These are phyloP conservation scores for Ophiosphaerella narmari DNA, from an alignment of 2,329 filamentous ascomycete species.

Conservation along the genomic window DNA sequence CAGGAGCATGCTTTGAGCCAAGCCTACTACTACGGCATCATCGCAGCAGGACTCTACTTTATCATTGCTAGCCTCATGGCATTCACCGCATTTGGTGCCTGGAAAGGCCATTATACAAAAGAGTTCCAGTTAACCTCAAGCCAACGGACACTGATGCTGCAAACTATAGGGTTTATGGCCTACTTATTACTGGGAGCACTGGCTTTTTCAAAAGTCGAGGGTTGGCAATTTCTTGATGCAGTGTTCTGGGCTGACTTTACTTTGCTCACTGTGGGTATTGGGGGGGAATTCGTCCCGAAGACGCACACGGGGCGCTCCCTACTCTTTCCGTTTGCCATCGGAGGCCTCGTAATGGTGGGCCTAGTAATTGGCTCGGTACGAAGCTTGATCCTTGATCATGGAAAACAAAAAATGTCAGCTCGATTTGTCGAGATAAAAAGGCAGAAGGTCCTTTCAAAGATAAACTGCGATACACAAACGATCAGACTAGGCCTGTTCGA, in stretches of 20 bases:
- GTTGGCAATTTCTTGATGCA: conserved; percentile 58
- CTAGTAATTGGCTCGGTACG: conserved; percentile 60
- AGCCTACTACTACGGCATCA: conserved; percentile 64
- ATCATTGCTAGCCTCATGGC: conserved; percentile 60
- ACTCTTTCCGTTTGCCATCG: conserved; percentile 60
- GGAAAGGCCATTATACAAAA: conserved; percentile 58
- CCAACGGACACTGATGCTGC: conserved; percentile 61
- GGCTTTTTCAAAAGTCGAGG: conserved; percentile 55
- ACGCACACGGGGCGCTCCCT: conserved; percentile 57
- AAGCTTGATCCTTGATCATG: conserved; percentile 55
- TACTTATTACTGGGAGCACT: conserved; percentile 56
- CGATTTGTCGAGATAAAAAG: conserved; percentile 56
- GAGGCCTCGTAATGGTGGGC: conserved; percentile 60
- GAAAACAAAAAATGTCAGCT: conserved; percentile 56
- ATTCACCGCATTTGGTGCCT: conserved; percentile 61
- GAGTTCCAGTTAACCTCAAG: conserved; percentile 61
- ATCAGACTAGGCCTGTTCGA: conserved; percentile 51
- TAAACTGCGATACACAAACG: conserved; percentile 47
- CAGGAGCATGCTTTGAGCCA: conserved; percentile 56
- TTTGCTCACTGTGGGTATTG: conserved; percentile 60
- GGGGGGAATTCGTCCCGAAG: conserved; percentile 54
- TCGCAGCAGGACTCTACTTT: conserved; percentile 62
- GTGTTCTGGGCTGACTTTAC: conserved; percentile 63
- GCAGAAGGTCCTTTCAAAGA: conserved; percentile 46
- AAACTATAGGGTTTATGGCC: conserved; percentile 56